phyloP scores from a whole-genome alignment of 768 basidiomycete species.

The Leccinum longicurvipes region DNA sequence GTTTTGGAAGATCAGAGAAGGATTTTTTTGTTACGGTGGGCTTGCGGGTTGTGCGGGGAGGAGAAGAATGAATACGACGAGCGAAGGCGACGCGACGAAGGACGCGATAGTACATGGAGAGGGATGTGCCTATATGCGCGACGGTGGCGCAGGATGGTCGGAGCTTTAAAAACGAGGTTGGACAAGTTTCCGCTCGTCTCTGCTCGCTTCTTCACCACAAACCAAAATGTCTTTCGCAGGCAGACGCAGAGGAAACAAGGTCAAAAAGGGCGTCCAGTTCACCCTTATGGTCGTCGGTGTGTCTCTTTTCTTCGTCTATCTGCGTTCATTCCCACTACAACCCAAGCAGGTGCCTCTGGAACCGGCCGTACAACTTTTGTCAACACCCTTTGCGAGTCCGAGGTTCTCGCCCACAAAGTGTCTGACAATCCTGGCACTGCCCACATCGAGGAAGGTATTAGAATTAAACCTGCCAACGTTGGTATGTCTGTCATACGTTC shows the following conservation, averaged over 20 bases:
- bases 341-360: constrained; percentile 84
- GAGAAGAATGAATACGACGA: constrained; percentile 11
- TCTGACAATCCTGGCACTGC: constrained; percentile 83
- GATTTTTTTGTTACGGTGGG: constrained; percentile 45
- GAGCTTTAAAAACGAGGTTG: constrained; percentile 34
- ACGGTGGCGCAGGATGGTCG: constrained; percentile 31
- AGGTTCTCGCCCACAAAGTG: constrained; percentile 85
- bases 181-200: constrained; percentile 32
- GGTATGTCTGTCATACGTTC: constrained; percentile 42
- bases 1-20: constrained; percentile 55
- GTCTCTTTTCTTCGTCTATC: constrained; percentile 29
- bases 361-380: constrained; percentile 98
- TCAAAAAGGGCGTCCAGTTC: constrained; percentile 98
- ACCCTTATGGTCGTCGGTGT: constrained; percentile 96
- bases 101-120: constrained; percentile 4
- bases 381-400: constrained; percentile 97
- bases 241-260: constrained; percentile 87
- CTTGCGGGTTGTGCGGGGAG: not conserved
- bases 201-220: constrained; percentile 29
- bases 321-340: not conserved
- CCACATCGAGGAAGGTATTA: constrained; percentile 91
- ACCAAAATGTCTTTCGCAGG: constrained; percentile 78
- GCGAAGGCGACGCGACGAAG: constrained; percentile 10
- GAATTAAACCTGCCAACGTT: constrained; percentile 92
- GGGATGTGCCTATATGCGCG: constrained; percentile 24